These are phyloP conservation scores for Cystobasidiaceae sp. DNA, from an alignment of 1,284 basidiomycete species.

Conservation along the genomic window DNA sequence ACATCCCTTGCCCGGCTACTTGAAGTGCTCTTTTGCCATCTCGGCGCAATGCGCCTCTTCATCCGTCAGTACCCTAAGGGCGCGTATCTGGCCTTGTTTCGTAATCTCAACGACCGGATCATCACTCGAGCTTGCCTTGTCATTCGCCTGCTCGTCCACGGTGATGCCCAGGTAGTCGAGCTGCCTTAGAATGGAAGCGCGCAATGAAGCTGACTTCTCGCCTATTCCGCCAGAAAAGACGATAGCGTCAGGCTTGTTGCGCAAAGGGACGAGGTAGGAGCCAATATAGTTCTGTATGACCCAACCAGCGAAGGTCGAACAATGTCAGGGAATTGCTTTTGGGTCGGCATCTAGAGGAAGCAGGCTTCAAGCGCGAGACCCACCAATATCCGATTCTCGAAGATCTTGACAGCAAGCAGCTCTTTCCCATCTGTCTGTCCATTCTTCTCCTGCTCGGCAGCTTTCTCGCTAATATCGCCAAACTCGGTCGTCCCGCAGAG, in stretches of 20 bases:
- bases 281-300: conserved; percentile 56
- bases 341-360: not conserved
- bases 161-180: conserved; percentile 60
- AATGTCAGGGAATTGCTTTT: not conserved
- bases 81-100: conserved; percentile 46
- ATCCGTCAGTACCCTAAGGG: conserved; percentile 53
- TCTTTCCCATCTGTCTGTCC: conserved; percentile 43
- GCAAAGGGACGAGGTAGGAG: conserved; percentile 65
- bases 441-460: conserved; percentile 27
- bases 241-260: conserved; percentile 60
- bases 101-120: conserved; percentile 47
- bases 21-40: conserved; percentile 20
- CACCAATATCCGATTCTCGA: conserved; percentile 31
- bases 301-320: too few species aligned
- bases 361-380: too few species aligned
- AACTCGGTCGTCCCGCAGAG: conserved; percentile 73
- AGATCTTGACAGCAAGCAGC: conserved; percentile 24
- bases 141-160: conserved; percentile 52
- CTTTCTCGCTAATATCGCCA: conserved; percentile 55
- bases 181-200: conserved; percentile 56
- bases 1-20: not conserved
- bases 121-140: conserved; percentile 43
- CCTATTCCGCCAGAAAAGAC: conserved; percentile 84
- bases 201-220: conserved; percentile 61
- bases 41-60: conserved; percentile 49